These are phyloP conservation scores for Wilhelminamyces savonicus DNA, from an alignment of 805 yeast species.

Conservation along the genomic window DNA sequence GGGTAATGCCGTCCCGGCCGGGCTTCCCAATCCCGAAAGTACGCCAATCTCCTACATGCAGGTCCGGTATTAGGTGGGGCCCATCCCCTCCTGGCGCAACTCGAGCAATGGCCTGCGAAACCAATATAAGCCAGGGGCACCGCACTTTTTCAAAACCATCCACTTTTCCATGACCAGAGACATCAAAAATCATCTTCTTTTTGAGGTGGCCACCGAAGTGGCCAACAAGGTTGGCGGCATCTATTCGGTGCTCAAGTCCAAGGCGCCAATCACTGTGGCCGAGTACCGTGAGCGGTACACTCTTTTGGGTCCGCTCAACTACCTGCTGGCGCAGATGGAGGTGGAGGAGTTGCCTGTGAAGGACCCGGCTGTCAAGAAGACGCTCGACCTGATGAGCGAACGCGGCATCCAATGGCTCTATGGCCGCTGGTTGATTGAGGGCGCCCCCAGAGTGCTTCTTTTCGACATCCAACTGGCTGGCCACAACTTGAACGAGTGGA, in stretches of 20 bases:
- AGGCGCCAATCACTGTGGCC: slow-evolving; percentile 93
- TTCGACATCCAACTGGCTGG: slow-evolving; percentile 81
- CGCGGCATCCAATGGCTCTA: slow-evolving; percentile 81
- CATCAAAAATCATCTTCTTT: slow-evolving; percentile 77
- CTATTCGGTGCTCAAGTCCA: slow-evolving; percentile 91
- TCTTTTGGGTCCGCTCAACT: slow-evolving; percentile 79
- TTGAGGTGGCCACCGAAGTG: slow-evolving; percentile 95
- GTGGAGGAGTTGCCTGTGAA: slow-evolving; percentile 67
- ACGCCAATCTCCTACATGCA: too few relatives aligned
- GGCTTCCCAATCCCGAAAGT: too few relatives aligned
- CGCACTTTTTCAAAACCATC: too few relatives aligned
- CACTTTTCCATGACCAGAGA: slow-evolving; percentile 70
- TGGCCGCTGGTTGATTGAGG: slow-evolving; percentile 96
- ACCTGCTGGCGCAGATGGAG: slow-evolving; percentile 67
- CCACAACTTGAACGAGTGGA: slow-evolving; percentile 80
- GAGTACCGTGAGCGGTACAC: slow-evolving; percentile 87
- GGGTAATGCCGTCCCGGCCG: too few relatives aligned
- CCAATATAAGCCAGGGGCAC: too few relatives aligned
- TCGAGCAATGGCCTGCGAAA: too few relatives aligned
- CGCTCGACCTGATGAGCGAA: slow-evolving; percentile 72
- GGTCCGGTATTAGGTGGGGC: too few relatives aligned
- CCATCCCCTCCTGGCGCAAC: too few relatives aligned
- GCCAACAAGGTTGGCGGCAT: slow-evolving; percentile 98
- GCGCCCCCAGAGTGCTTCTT: slow-evolving; percentile 88
- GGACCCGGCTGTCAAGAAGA: slow-evolving; percentile 48